phyloP scores from a whole-genome alignment of 805 yeast species.

The Metschnikowia matae region DNA sequence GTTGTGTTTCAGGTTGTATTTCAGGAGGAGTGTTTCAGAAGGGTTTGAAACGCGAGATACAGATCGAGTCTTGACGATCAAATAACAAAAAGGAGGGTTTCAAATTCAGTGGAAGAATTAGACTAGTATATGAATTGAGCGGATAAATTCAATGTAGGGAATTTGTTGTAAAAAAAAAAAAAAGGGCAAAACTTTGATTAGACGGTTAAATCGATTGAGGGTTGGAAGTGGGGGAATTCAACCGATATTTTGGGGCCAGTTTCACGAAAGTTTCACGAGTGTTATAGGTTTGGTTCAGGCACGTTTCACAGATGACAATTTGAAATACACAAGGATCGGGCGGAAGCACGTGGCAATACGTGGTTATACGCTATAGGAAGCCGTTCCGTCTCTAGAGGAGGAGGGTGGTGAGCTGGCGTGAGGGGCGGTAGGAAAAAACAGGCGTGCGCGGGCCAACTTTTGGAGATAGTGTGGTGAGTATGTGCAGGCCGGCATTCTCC shows the following conservation, averaged over 20 bases:
- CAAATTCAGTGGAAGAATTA: too few species aligned
- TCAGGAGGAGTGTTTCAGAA: background rate
- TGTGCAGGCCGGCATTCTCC: background rate
- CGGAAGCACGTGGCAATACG: too few species aligned
- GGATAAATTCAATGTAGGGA: too few species aligned
- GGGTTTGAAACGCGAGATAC: background rate
- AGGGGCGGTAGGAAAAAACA: background rate
- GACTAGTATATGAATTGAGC: too few species aligned
- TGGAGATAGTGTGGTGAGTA: background rate
- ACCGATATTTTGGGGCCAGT: too few species aligned
- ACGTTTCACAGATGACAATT: background rate
- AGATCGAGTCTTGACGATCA: too few species aligned
- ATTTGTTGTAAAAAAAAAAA: too few species aligned
- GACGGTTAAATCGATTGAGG: too few species aligned
- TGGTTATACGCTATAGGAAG: background rate
- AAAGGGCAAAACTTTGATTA: too few species aligned
- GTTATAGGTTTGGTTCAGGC: background rate
- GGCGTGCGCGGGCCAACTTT: background rate
- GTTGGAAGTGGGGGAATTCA: background rate
- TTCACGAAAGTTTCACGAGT: too few species aligned
- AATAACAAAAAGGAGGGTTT: too few species aligned
- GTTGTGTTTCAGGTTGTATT: background rate
- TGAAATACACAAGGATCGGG: too few species aligned
- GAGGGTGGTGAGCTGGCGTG: slow-evolving; percentile 1
- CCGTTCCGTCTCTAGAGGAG: background rate